phyloP scores from a whole-genome alignment of 352 stramenopile genomes.

The Phytophthora aleatoria region DNA sequence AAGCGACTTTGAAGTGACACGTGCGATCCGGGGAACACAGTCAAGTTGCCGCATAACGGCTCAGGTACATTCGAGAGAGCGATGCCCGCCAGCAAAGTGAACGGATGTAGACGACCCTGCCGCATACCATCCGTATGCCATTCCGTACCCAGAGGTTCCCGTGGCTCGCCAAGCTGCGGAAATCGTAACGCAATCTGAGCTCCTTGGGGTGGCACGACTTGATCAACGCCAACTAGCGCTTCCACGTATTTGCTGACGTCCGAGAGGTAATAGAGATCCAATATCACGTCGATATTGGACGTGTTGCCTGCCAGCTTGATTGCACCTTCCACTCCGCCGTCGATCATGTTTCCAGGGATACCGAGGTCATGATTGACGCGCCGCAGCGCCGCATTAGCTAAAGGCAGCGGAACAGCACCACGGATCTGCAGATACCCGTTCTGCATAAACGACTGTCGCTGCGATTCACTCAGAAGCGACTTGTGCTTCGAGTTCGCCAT shows the following conservation, averaged over 20 bases:
- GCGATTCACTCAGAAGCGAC: constrained; percentile 57
- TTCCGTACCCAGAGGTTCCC: constrained; percentile 68
- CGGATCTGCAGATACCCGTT: constrained; percentile 79
- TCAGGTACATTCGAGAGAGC: constrained; percentile 71
- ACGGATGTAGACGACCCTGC: constrained; percentile 72
- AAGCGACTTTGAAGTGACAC: constrained; percentile 52
- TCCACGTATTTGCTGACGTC: constrained; percentile 65
- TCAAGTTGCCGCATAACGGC: constrained; percentile 71
- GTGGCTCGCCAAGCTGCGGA: constrained; percentile 63
- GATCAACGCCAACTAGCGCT: constrained; percentile 52
- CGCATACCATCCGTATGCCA: constrained; percentile 88
- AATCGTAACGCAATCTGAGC: constrained; percentile 79
- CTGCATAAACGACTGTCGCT: constrained; percentile 68
- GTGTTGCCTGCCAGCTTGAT: constrained; percentile 74
- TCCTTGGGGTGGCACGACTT: constrained; percentile 53
- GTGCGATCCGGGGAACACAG: constrained; percentile 75
- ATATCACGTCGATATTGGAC: constrained; percentile 68
- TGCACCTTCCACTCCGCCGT: constrained; percentile 72
- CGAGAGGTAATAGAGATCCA: constrained; percentile 61
- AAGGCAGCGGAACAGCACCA: constrained; percentile 52
- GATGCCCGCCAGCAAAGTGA: constrained; percentile 69
- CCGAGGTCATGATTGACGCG: constrained; percentile 84
- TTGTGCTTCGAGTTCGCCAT: constrained; percentile 16
- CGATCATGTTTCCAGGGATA: constrained; percentile 67
- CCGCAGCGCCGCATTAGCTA: constrained; percentile 60